Percentiles rank a stretch among this genome's conserved stretches.
phyloP scores from a whole-genome alignment of 306 rosid species.

The Vachellia pachyceras region DNA sequence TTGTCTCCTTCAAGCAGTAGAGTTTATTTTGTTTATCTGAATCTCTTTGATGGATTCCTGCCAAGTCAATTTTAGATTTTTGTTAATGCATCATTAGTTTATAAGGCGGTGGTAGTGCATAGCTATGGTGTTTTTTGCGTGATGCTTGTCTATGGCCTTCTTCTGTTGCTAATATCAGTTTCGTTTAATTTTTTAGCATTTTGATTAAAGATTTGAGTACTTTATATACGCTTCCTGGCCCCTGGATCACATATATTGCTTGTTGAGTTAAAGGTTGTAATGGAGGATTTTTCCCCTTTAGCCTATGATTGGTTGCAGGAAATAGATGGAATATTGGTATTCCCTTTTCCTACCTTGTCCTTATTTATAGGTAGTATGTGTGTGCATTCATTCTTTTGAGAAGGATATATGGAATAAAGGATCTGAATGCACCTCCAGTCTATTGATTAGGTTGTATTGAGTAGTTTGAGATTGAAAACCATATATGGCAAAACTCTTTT shows the following conservation, averaged over 20 bases:
- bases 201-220: not conserved
- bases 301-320: no score
- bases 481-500: not conserved
- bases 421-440: no score
- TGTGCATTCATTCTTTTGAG: no score
- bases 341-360: no score
- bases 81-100: not conserved
- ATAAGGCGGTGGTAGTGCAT: not conserved
- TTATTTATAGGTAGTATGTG: no score
- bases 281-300: no score
- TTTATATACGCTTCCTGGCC: not conserved
- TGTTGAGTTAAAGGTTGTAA: no score
- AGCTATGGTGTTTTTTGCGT: not conserved
- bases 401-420: no score
- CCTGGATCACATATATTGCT: not conserved
- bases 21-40: not conserved
- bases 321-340: no score
- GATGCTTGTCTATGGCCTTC: not conserved
- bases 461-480: not conserved
- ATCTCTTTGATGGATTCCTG: not conserved
- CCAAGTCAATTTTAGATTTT: not conserved
- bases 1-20: not conserved
- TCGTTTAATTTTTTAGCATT: not conserved
- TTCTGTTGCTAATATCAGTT: conserved; percentile 1
- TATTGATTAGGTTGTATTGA: not conserved